Conservation (phyloP, 345 rosid species). For the Eucalyptus fibrosa region DNA sequence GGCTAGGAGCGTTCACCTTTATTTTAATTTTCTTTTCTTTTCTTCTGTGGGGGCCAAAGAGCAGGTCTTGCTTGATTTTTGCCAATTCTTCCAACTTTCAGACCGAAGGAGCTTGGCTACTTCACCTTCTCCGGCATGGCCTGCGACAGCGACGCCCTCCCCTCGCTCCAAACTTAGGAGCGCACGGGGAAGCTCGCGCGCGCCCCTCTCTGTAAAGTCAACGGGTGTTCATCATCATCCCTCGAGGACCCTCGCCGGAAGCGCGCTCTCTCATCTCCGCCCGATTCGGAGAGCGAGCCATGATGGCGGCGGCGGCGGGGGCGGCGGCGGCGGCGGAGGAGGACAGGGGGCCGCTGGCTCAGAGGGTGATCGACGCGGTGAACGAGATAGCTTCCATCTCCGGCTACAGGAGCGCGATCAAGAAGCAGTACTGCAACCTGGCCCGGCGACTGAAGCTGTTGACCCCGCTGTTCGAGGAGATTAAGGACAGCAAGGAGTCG, state of each 20-base stretch:
- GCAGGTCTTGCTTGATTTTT: neutral
- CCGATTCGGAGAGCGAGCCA: neutral
- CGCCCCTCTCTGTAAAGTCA: neutral
- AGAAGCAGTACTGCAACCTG: conserved; percentile 67
- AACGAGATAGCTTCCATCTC: conserved; percentile 49
- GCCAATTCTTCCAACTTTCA: neutral
- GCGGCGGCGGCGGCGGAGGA: conserved; percentile 10
- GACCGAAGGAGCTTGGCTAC: neutral
- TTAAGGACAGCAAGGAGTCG: conserved; percentile 47
- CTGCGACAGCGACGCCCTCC: neutral
- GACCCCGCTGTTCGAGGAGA: conserved; percentile 80
- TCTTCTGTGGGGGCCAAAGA: neutral
- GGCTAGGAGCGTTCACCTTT: neutral
- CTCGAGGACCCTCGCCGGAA: neutral
- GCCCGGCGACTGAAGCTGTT: conserved; percentile 73
- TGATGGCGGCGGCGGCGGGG: neutral
- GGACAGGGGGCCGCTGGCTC: conserved; percentile 25
- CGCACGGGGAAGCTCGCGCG: too few species aligned
- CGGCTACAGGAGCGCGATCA: conserved; percentile 48
- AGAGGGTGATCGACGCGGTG: conserved; percentile 54
- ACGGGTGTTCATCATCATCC: neutral
- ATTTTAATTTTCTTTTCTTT: fast-evolving
- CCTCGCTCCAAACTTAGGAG: neutral
- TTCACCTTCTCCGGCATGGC: neutral
- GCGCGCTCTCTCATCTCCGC: neutral